Evolutionary conservation across 164 flowering plant species (phyloP).

Genomic region (Dillenia turbinata): DNA sequence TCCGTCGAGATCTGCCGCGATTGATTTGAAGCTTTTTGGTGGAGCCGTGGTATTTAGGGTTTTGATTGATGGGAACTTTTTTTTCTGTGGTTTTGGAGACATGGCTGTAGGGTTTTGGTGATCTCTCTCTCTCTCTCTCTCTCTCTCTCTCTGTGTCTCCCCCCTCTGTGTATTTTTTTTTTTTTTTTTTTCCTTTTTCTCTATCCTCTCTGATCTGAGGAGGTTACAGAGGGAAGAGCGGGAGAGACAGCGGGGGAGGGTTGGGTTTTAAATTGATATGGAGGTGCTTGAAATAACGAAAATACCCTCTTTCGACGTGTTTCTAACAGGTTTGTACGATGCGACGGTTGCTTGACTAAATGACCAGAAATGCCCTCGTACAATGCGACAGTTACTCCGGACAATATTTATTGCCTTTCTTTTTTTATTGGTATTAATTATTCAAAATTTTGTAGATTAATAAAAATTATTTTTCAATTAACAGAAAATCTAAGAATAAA

Average conservation of each 20-base stretch:
- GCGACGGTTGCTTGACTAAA: too few relatives aligned
- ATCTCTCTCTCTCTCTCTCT: too few relatives aligned
- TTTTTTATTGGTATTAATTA: too few relatives aligned
- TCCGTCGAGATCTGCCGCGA: constrained; percentile 94
- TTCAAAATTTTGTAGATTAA: too few relatives aligned
- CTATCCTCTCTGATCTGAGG: too few relatives aligned
- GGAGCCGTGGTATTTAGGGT: constrained; percentile 19
- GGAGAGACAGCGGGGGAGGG: constrained; percentile 21
- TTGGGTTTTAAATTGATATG: constrained; percentile 29
- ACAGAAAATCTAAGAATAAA: too few relatives aligned
- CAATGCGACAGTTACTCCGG: too few relatives aligned
- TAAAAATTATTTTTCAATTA: too few relatives aligned
- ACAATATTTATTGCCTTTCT: too few relatives aligned
- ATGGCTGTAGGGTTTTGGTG: too few relatives aligned
- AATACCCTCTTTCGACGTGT: not conserved
- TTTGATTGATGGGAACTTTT: constrained; percentile 39
- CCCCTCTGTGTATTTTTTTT: not conserved
- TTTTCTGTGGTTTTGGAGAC: not conserved
- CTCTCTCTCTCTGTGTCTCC: not conserved
- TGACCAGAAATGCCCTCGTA: too few relatives aligned
- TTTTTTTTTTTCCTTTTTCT: too few relatives aligned
- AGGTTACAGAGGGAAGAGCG: not conserved
- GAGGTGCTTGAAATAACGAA: constrained; percentile 11
- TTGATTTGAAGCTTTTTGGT: constrained; percentile 21
- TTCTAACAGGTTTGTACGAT: not conserved